A percentile compares a stretch with the other conserved stretches of the same genome.
Evolutionary conservation across 768 basidiomycete species (phyloP).

Genomic region (Kwoniella pini): DNA sequence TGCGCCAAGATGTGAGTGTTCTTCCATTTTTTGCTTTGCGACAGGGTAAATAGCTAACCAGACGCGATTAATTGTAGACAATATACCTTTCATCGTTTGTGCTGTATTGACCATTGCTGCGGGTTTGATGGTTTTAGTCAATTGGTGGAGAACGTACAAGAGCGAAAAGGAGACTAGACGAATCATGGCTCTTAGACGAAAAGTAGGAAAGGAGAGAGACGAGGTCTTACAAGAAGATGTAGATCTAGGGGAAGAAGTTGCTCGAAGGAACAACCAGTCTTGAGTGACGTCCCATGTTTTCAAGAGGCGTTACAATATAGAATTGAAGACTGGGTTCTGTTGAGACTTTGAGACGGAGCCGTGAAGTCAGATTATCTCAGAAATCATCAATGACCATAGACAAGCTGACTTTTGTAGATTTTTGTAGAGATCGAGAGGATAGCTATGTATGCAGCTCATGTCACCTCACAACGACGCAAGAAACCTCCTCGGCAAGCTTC

Average conservation of each 20-base stretch:
- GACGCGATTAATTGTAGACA: not conserved
- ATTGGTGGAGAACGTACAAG: constrained; percentile 15
- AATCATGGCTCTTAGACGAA: constrained; percentile 14
- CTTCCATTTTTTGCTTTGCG: not conserved
- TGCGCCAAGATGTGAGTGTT: constrained; percentile 28
- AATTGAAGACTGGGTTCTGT: too few species aligned
- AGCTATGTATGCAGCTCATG: too few species aligned
- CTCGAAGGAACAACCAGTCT: constrained; percentile 5
- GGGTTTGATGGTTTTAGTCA: not conserved
- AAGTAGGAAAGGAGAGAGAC: constrained; percentile 16
- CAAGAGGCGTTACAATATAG: too few species aligned
- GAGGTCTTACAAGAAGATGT: constrained; percentile 17
- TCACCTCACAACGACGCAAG: too few species aligned
- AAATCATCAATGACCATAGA: too few species aligned
- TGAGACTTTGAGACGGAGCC: too few species aligned
- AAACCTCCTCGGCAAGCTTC: too few species aligned
- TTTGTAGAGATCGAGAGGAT: too few species aligned
- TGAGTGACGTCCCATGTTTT: too few species aligned
- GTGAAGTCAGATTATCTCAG: too few species aligned
- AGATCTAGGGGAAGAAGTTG: constrained; percentile 3
- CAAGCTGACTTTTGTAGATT: too few species aligned
- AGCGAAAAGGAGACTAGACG: constrained; percentile 18
- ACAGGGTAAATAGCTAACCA: not conserved
- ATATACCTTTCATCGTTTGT: constrained; percentile 13
- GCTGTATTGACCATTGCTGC: constrained; percentile 5